Evolutionary conservation across 2,329 filamentous ascomycete species (phyloP).

Genomic region (Sporothrix schenckii): DNA sequence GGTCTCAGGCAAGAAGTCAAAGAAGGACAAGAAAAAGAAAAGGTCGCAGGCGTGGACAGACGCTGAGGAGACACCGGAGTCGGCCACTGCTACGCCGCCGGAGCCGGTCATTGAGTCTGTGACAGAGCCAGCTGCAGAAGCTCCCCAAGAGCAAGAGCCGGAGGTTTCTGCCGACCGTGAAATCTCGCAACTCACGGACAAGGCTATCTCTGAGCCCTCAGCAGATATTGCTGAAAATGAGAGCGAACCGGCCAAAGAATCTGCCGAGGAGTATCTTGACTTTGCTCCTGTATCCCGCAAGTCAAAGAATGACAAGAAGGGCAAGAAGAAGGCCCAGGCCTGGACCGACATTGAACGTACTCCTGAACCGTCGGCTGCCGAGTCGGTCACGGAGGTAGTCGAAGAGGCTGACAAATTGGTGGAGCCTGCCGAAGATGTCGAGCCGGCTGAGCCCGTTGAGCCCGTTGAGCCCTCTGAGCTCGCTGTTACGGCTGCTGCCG

Average conservation of each 20-base stretch:
- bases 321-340: background rate
- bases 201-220: background rate
- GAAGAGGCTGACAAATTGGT: background rate
- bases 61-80: background rate
- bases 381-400: background rate
- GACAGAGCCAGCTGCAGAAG: background rate
- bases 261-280: background rate
- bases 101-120: slow-evolving; percentile 10
- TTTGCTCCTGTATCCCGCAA: background rate
- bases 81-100: slow-evolving; percentile 1
- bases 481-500: background rate
- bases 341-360: background rate
- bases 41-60: slow-evolving; percentile 2
- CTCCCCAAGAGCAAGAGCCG: background rate
- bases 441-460: background rate
- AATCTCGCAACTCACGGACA: background rate
- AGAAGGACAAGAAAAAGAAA: slow-evolving; percentile 31
- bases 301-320: background rate
- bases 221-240: background rate
- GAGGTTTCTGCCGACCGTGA: background rate
- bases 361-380: background rate
- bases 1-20: slow-evolving; percentile 15
- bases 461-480: background rate
- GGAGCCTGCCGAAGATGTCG: background rate
- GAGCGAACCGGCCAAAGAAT: background rate